These are phyloP conservation scores for Kodamaea plutei DNA, from an alignment of 1,139 yeast genomes.

Conservation along the genomic window DNA sequence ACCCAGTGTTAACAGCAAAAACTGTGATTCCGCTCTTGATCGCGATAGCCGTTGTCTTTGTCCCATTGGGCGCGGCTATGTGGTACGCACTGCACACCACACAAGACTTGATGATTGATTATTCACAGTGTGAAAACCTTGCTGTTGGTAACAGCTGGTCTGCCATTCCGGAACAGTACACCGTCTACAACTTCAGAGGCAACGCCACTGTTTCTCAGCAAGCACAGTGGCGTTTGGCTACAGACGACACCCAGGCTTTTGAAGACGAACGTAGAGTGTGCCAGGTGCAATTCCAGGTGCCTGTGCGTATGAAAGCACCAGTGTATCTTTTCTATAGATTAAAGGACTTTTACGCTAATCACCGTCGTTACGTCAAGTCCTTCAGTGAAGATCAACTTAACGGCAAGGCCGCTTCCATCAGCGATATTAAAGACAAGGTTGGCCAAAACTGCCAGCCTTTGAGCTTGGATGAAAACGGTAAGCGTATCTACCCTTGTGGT, in stretches of 20 bases:
- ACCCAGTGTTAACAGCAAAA: constrained; percentile 86
- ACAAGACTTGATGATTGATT: constrained; percentile 78
- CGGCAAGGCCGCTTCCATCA: constrained; percentile 61
- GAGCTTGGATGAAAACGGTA: constrained; percentile 50
- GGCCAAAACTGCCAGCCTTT: constrained; percentile 92
- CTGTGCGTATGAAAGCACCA: constrained; percentile 69
- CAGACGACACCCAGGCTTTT: constrained; percentile 47
- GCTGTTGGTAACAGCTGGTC: constrained; percentile 55
- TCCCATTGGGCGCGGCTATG: constrained; percentile 90
- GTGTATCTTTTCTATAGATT: constrained; percentile 76
- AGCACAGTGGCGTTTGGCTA: constrained; percentile 67
- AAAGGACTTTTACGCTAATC: constrained; percentile 85
- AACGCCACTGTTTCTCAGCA: constrained; percentile 11
- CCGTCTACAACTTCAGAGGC: constrained; percentile 43
- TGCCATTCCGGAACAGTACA: constrained; percentile 60
- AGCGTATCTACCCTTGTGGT: constrained; percentile 86
- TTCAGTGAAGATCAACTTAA: constrained; percentile 86
- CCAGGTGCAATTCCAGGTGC: constrained; percentile 72
- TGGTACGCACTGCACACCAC: constrained; percentile 74
- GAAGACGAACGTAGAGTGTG: constrained; percentile 65
- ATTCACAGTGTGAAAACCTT: constrained; percentile 62
- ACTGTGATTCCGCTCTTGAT: constrained; percentile 82
- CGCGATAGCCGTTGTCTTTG: constrained; percentile 72
- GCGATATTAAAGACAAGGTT: constrained; percentile 56
- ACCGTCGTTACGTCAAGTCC: constrained; percentile 87